Conservation (phyloP, 176 grass and related monocot genomes). For the Chrysopogon serrulatus region DNA sequence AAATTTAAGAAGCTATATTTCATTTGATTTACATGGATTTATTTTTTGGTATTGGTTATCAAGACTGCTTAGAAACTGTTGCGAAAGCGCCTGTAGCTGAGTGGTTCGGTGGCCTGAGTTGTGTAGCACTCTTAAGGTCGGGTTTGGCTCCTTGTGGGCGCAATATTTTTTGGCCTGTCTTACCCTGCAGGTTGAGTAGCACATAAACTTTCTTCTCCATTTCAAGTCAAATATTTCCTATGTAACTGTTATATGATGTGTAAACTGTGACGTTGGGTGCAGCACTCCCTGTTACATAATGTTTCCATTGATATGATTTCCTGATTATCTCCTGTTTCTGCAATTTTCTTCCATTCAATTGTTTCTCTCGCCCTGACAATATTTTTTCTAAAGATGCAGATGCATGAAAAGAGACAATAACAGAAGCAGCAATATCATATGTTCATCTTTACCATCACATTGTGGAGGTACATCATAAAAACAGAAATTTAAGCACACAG, state of each 20-base stretch:
- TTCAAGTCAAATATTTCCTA: slow-evolving; percentile 3
- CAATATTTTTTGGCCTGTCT: too few species aligned
- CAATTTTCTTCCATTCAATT: neutral
- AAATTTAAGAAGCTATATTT: neutral
- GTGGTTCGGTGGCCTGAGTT: too few species aligned
- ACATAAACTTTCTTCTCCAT: neutral
- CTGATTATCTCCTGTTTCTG: neutral
- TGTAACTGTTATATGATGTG: neutral
- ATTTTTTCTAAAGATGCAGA: neutral
- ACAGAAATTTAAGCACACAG: neutral
- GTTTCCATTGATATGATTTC: neutral
- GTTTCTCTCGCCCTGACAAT: neutral
- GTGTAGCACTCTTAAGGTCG: too few species aligned
- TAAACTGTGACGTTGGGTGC: neutral
- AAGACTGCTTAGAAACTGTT: too few species aligned
- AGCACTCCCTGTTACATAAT: neutral
- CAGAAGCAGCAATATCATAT: neutral
- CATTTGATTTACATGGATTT: neutral
- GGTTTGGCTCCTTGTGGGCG: neutral
- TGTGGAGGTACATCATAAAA: neutral
- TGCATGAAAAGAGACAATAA: neutral
- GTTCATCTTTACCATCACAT: neutral
- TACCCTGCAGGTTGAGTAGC: too few species aligned
- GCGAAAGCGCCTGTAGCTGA: too few species aligned
- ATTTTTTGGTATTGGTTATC: neutral